Base-by-base conservation (phyloP, 192 early-diverging fungal genomes). In the Coemansia sp. region DNA sequence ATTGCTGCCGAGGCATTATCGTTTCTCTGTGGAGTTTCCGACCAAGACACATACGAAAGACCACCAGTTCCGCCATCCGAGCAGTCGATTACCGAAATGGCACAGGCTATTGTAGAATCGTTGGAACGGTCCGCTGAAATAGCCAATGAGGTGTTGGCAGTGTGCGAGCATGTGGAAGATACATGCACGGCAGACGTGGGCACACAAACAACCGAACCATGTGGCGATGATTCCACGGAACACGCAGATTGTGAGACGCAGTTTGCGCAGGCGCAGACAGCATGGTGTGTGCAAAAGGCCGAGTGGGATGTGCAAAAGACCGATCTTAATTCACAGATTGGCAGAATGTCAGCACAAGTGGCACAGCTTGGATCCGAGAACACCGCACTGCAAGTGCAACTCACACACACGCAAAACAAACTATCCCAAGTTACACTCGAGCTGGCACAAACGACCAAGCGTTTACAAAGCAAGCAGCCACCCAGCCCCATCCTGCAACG, bases 41-140 rank as follows among this genome's bases (percentile, higher is more conserved):
- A 62, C 11, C 47, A 64, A 38, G 24, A 38, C 9, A 20, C 38
- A 0, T 66, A 62, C 23, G 26, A 53, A 51, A 35, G 65, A 7
- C 64, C 61, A 2, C 63, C 58, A 0, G 54, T 69, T 35, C 59
- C 73, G 1, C 56, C 24, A 2, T 4, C 56, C 13, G 22, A 35
- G 20, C 27, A 19, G 19, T 61, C 68, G 7, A 41, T 75, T 14
- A 50, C 26, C 11, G 60, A 58, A 2, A 70, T 75, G 74, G 54
- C 61, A 37, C 50, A 27, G 49, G 14, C 43, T 0, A 69, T 75
- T 2, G 54, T 59, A 47, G 59, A 62, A 23, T 59, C 61, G 38
- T 58, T 75, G 37, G 74, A 70, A 13, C 41, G 68, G 23, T 66
- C 68, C 9, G 12, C 61, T n/a, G 45, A 13, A 3, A 61, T 75